Evolutionary conservation across 306 rosid genomes (phyloP).

Genomic region (Acmispon strigosus): DNA sequence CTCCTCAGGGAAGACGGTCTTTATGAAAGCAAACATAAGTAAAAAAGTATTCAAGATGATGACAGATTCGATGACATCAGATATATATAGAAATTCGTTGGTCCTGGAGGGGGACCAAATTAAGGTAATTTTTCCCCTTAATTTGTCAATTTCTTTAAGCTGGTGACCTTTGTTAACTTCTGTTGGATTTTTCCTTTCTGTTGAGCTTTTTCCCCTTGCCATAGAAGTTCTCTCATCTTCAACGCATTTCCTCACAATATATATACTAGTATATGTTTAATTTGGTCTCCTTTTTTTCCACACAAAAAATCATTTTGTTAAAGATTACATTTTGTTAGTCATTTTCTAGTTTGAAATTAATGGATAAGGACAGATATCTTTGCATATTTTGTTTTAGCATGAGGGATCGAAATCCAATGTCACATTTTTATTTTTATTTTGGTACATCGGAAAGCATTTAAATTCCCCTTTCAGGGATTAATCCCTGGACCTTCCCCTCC

Average conservation of each 20-base stretch:
- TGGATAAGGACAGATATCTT: no score
- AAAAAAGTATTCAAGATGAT: conserved; percentile 72
- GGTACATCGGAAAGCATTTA: no score
- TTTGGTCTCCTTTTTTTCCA: not conserved
- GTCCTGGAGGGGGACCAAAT: conserved; percentile 63
- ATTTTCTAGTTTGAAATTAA: no score
- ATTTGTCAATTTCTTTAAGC: not conserved
- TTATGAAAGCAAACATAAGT: conserved; percentile 71
- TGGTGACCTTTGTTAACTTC: not conserved
- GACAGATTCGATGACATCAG: conserved; percentile 68
- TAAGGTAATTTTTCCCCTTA: conserved; percentile 48
- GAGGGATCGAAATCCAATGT: no score
- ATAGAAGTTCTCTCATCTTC: not conserved
- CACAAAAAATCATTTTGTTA: not conserved
- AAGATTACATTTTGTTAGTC: not conserved
- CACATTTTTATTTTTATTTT: no score
- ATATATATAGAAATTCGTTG: conserved; percentile 59
- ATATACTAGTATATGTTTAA: not conserved
- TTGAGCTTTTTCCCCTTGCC: not conserved
- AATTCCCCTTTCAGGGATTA: no score
- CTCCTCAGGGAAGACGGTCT: conserved; percentile 63
- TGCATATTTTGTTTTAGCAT: no score
- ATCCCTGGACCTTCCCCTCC: no score
- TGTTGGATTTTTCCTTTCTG: not conserved
- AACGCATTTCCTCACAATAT: not conserved